Evolutionary conservation across 2,329 filamentous ascomycete species (phyloP), one percentile per base, ranked within the genome.

Genomic region (Dothistroma septosporum): DNA sequence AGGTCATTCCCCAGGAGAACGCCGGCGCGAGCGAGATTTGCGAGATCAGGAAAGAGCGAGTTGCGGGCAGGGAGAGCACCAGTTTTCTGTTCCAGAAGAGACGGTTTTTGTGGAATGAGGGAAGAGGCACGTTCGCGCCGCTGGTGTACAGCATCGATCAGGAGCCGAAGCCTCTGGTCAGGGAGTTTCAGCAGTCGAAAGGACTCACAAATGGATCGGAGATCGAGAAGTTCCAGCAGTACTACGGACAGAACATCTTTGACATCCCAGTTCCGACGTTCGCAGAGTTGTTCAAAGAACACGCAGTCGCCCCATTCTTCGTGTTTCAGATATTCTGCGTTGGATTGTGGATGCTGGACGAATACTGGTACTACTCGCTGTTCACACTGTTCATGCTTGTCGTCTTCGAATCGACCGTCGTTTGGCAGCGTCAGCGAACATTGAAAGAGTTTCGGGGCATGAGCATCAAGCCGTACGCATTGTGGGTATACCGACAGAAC

Each of bases 321-420:
- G 92, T 99, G 65, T 99, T 99, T 79, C 94, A 99, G 81, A 83
- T 99, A 63, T 99, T 99, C 81, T 99, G 95, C 70, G 94, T 99
- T 61, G 95, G 94, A 16, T 80, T 99, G 63, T 99, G 94, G 94
- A 91, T 97, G 87, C 80, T 99, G 73, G 94, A 99, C 73, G 95
- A 99, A 78, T 99, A 97, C 79, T 99, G 95, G 94, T 99, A 99
- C 81, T 99, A 99, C 79, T 97, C 94, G 63, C 85, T 99, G 21
- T 99, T 99, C 77, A 99, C 95, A 0, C 87, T 99, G 22, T 92
- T 97, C 80, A 99, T 99, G 95, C 85, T 99, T 59, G 91, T 99
- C 68, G 88, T 86, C 61, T 99, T 99, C 70, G 94, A 99, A 80
- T 97, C 92, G 76, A 99, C 94, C 2, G 95, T 99, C 41, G 95